Percentiles rank a stretch among this genome's conserved stretches.
Evolutionary conservation across 73 alveolate species (phyloP).

Genomic region (Paraurostyla sp.): DNA sequence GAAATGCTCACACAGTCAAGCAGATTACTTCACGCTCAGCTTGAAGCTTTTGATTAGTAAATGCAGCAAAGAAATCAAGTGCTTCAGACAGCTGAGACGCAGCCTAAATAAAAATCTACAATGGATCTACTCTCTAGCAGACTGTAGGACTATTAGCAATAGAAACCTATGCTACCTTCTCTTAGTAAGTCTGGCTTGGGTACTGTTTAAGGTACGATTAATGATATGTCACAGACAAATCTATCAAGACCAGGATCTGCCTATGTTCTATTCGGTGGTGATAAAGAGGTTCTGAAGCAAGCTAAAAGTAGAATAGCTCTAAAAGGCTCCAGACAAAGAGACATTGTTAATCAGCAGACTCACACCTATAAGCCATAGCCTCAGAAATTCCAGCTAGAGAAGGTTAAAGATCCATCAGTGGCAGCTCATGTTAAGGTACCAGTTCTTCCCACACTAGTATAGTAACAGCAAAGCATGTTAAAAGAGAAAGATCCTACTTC

Average conservation of each 20-base stretch:
- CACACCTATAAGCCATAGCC: conserved; percentile 59
- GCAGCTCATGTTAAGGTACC: conserved; percentile 33
- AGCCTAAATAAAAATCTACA: conserved; percentile 24
- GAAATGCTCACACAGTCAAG: conserved; percentile 45
- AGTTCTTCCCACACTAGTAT: conserved; percentile 47
- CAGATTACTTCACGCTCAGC: conserved; percentile 39
- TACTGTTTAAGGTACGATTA: too few relatives aligned
- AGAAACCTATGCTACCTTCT: conserved; percentile 40
- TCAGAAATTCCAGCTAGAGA: conserved; percentile 32
- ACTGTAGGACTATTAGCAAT: background rate
- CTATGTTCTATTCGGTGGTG: conserved; percentile 50
- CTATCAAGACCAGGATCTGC: conserved; percentile 64
- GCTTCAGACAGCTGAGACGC: background rate
- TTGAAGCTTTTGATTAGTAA: conserved; percentile 32
- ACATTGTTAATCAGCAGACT: background rate
- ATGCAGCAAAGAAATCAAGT: background rate
- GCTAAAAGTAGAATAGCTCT: conserved; percentile 38
- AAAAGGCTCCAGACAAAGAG: conserved; percentile 53
- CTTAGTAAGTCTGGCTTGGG: conserved; percentile 22
- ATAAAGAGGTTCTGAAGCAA: conserved; percentile 19
- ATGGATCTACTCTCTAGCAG: background rate
- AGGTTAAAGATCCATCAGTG: conserved; percentile 28
- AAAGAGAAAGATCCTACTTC: conserved; percentile 54
- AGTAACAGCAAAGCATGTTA: conserved; percentile 3
- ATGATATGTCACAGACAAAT: too few relatives aligned